These are phyloP conservation scores for Ricinus communis DNA, from an alignment of 345 rosid genomes.

Conservation along the genomic window DNA sequence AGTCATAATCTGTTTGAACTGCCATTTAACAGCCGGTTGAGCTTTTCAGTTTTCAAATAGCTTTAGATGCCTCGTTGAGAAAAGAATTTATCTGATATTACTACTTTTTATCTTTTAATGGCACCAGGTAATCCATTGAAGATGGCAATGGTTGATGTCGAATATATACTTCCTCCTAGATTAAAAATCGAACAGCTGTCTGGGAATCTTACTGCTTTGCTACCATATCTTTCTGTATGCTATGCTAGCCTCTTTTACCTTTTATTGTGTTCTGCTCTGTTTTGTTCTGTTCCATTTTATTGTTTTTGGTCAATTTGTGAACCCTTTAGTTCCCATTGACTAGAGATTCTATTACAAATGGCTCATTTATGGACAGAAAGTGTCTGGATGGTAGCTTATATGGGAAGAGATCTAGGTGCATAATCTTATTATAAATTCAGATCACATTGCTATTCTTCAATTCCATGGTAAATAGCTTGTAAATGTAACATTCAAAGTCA, in stretches of 20 bases:
- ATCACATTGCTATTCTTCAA: not conserved
- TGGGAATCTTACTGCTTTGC: slow-evolving; percentile 55
- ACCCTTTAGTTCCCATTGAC: too few relatives aligned
- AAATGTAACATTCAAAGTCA: not conserved
- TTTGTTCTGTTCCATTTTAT: not conserved
- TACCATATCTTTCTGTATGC: slow-evolving; percentile 59
- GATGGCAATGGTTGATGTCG: slow-evolving; percentile 62
- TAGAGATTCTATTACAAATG: too few relatives aligned
- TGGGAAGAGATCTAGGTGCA: too few relatives aligned
- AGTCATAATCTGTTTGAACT: not conserved
- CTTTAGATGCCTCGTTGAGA: not conserved
- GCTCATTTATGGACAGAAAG: too few relatives aligned
- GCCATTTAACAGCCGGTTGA: not conserved
- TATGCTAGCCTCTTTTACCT: not conserved
- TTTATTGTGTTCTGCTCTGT: not conserved
- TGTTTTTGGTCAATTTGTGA: not conserved
- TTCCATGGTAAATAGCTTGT: not conserved
- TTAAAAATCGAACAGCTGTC: slow-evolving; percentile 47
- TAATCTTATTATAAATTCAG: not conserved
- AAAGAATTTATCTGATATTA: not conserved
- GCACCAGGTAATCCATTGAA: slow-evolving; percentile 71
- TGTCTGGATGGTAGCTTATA: too few relatives aligned
- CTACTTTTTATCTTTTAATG: slow-evolving; percentile 18
- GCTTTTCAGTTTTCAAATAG: not conserved
- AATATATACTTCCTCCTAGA: slow-evolving; percentile 49